Evolutionary conservation across 2,329 filamentous ascomycete species (phyloP).

Genomic region (Fusarium phyllophilum): DNA sequence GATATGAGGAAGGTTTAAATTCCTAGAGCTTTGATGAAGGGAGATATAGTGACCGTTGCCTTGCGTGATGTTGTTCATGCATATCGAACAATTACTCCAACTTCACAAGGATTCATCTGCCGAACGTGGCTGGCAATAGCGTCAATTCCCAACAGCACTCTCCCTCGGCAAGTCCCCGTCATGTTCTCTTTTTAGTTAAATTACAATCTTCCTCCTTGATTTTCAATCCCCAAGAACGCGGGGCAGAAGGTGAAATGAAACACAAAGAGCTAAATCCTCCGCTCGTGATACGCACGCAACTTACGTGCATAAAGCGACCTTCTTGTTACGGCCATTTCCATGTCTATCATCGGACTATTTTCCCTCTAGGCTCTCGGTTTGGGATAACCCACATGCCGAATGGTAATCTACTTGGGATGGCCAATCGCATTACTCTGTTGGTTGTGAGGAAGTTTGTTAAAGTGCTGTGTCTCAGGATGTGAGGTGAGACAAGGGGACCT

Average conservation of each 20-base stretch:
- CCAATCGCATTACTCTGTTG: neutral
- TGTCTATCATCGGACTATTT: slow-evolving; percentile 10
- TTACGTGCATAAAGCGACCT: slow-evolving; percentile 17
- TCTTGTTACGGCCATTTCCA: slow-evolving; percentile 12
- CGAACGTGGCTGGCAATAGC: neutral
- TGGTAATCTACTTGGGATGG: neutral
- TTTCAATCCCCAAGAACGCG: slow-evolving; percentile 3
- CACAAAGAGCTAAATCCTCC: neutral
- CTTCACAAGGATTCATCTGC: neutral
- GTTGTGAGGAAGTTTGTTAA: neutral
- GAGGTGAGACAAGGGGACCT: neutral
- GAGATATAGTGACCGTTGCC: neutral
- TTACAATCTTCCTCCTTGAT: neutral
- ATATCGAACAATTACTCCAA: neutral
- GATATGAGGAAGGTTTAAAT: no score
- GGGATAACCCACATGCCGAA: neutral
- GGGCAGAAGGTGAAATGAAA: slow-evolving; percentile 1
- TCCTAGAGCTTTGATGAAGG: no score
- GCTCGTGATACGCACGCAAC: slow-evolving; percentile 17
- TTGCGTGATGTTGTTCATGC: neutral
- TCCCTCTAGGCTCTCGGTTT: neutral
- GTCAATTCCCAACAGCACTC: neutral
- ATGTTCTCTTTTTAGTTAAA: neutral
- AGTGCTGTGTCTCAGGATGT: neutral
- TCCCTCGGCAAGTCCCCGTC: slow-evolving; percentile 4